Base-by-base conservation (phyloP, 345 rosid species). In the Crucihimalaya himalaica region DNA sequence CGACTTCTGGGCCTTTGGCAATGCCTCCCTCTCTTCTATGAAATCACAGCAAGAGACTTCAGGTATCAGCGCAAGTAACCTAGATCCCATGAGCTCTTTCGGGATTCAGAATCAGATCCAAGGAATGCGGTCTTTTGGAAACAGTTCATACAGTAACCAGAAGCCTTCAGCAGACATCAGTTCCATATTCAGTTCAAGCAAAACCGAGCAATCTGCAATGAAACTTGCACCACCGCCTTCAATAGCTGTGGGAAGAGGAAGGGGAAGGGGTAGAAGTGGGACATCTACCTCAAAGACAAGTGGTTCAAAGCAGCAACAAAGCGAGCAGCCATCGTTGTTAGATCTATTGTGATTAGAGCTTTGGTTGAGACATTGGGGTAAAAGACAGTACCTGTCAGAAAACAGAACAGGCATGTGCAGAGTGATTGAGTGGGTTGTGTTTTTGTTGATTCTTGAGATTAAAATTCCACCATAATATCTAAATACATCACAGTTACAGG, bases 201-300 rank as follows among this genome's bases (percentile, higher is more conserved):
- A 78, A 78, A 83, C 81, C 10, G 89, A 81, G 40, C 85, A 79
- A 45, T 13, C 81, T 54, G 93, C 98, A 42, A 88, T 84, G 23
- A 89, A 80, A 81, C 91, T 94, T 53, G 92, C 98, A 59, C 96
- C 97, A 1, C 98, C 98, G 0, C 97, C 98, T 6, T 81, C 79
- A 51, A 77, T 81, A 71, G 90, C 85, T 6, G 89, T 85, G 47
- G 92, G 93, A 52, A 84, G 92, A 79, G 98, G 97, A 48, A 81
- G 93, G 73, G 92, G 96, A 39, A 77, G 86, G 37, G 90, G 85
- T 43, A 77, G 82, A 51, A 50, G 45, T 66, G 62, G 68, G 19
- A 50, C 60, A 53, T 73, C 87, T 42, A 59, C 74, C 31, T 73
- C 86, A 57, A 83, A 82, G 52, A 19, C 89, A 43, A 78, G 48